Base-by-base conservation (phyloP, 2,329 filamentous ascomycete genomes). In the Colletotrichum sidae region DNA sequence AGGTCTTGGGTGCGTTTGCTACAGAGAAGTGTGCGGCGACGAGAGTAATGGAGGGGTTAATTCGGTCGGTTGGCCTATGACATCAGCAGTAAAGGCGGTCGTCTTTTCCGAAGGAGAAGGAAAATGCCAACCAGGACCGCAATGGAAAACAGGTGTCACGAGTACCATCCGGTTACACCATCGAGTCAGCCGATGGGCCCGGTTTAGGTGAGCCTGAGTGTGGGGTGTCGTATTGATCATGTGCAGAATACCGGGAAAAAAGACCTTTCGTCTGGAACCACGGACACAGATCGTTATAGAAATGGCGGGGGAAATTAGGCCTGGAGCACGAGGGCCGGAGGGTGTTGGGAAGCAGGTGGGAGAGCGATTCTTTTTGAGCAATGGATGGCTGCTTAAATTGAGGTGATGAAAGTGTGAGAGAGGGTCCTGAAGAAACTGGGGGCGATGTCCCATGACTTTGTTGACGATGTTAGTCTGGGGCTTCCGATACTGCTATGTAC, bases 171-270 rank as follows among this genome's bases (percentile, higher is more conserved):
- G 62, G 47, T 49, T 47, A 65, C 62, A 62, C 51, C 33, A 50
- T 17, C 53, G 58, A 66, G 63, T 66, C 63, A 66, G 63, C 52
- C 46, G 58, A 62, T 37, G 35, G 41, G 52, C 41, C 57, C 39
- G 12, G 35, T 56, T 34, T 52, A 61, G 51, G 62, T 46, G 58
- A 56, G 25, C 13, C 6, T 44, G 41, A 56, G 34, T 65, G 62
- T 65, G 62, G 62, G 46, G 46, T 61, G 51, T 53, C 57, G 62
- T 57, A 62, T 54, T 53, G 15, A 53, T 47, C 42, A 49, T 38
- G 52, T 65, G 58, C 58, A 57, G 25, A 42, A 49, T 66, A 66
- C 37, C 3, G 25, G 25, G 25, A 5, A 25, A 25, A 25, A 25
- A 25, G 25, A 25, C 25, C 25, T 25, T 10, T 41, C 9, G 38